Evolutionary conservation across 306 rosid species (phyloP), one percentile per base, ranked within the genome.

Genomic region (Dalbergia cultrata): DNA sequence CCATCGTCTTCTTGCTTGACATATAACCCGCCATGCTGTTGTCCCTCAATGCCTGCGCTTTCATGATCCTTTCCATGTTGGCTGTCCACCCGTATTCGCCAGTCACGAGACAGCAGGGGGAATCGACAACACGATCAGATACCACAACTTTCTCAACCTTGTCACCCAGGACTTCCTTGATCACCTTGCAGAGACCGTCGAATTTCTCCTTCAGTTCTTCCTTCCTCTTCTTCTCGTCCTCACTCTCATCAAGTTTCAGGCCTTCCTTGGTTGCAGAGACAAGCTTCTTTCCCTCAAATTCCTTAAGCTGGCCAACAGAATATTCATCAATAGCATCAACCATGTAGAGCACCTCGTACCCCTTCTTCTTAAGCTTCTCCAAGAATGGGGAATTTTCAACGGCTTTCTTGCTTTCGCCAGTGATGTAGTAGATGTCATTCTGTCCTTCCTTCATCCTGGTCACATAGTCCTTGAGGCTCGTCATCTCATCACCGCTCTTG

Each of bases 361-460:
- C 98, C 83, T 85, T 94, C 93, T 94, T 94, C 90, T 91, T 94
- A 8, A 92, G 90, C 89, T 74, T 92, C 87, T 94, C 98, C 7
- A 94, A 86, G 90, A 94, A 94, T 0, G 98, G 98, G 1, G 98
- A 94, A 76, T 94, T 94, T 75, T 94, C 98, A 1, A 94, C 98
- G 0, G 98, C 97, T 61, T 91, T 92, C 90, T 91, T 94, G 86
- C 97, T 92, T 68, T 94, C 98, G 60, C 97, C 98, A 6, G 97
- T 94, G 8, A 94, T 92, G 90, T 85, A 94, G 81, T 89, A 94
- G 50, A 94, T 92, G 34, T 92, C 98, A 54, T 4, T 82, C 86
- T 94, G 98, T 57, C 98, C 97, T 62, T 94, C 98, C 93, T 94
- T 94, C 97, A 94, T 94, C 85, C 98, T 88, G 49, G 98, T 94